phyloP scores from a whole-genome alignment of 2,329 filamentous ascomycete genomes.

The Lachnellula suecica region DNA sequence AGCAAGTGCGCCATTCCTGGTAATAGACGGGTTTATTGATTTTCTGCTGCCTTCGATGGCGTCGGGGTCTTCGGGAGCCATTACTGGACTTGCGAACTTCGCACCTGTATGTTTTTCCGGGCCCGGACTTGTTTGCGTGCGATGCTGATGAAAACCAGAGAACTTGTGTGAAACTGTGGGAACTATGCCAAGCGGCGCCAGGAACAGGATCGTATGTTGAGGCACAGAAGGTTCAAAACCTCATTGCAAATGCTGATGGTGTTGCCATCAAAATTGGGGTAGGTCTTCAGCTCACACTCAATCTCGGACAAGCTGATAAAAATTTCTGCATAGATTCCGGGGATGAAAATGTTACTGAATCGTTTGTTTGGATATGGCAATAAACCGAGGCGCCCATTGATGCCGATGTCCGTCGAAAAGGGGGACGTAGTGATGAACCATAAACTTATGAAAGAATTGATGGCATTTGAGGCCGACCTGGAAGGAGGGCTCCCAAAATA shows the following conservation, averaged over 20 bases:
- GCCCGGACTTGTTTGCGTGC: too few relatives aligned
- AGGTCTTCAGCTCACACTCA: neutral
- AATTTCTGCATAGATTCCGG: constrained; percentile 16
- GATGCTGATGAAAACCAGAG: constrained; percentile 4
- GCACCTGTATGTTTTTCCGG: constrained; percentile 16
- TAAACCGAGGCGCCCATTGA: constrained; percentile 19
- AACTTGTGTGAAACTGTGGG: constrained; percentile 19
- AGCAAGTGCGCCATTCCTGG: constrained; percentile 17
- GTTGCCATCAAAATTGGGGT: constrained; percentile 21
- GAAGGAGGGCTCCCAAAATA: neutral
- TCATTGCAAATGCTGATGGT: constrained; percentile 22
- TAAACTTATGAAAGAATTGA: constrained; percentile 4
- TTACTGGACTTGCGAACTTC: constrained; percentile 15
- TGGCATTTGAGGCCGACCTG: constrained; percentile 13
- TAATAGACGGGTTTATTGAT: constrained; percentile 31
- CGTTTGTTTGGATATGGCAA: constrained; percentile 21
- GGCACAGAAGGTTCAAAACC: constrained; percentile 20
- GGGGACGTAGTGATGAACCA: constrained; percentile 6
- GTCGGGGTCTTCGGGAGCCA: constrained; percentile 17
- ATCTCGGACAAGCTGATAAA: neutral
- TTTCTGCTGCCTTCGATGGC: constrained; percentile 29
- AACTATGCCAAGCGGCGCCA: constrained; percentile 6
- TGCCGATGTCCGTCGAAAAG: constrained; percentile 20
- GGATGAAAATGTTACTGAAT: constrained; percentile 25
- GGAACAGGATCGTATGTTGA: constrained; percentile 4